Evolutionary conservation across 192 early-diverging fungal species (phyloP).

Genomic region (Entophlyctis luteolus): DNA sequence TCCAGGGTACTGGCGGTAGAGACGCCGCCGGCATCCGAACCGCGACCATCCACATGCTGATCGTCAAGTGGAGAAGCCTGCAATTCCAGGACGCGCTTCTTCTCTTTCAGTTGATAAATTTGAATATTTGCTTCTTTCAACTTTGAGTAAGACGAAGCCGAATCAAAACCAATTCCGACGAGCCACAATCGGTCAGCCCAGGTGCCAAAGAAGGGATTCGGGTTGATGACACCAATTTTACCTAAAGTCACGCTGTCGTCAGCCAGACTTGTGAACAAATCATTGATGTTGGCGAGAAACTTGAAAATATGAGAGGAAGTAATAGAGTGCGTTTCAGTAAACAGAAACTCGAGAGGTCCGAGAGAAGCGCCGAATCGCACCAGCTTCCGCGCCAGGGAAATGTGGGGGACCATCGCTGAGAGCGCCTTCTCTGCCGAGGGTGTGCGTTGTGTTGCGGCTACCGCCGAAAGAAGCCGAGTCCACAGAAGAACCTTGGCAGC

Average conservation of each 20-base stretch:
- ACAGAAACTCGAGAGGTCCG: constrained; percentile 59
- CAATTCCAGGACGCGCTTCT: neutral
- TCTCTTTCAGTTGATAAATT: neutral
- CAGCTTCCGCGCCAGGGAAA: constrained; percentile 72
- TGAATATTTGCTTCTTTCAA: neutral
- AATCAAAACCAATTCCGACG: constrained; percentile 20
- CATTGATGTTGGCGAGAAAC: constrained; percentile 4
- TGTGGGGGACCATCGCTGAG: constrained; percentile 54
- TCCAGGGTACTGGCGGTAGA: neutral
- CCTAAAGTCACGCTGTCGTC: constrained; percentile 12
- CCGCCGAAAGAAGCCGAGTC: constrained; percentile 11
- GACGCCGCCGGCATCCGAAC: constrained; percentile 10
- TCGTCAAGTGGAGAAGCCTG: constrained; percentile 7
- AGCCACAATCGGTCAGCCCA: constrained; percentile 25
- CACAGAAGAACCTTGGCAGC: constrained; percentile 67
- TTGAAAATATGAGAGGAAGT: neutral
- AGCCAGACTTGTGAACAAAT: neutral
- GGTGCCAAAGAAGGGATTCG: neutral
- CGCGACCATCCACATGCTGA: neutral
- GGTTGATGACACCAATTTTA: neutral
- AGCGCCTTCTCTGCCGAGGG: neutral
- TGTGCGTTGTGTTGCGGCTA: neutral
- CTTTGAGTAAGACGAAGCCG: neutral
- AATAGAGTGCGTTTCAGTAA: neutral
- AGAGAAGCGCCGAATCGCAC: constrained; percentile 68